Percentiles rank a stretch among this genome's conserved stretches.
Evolutionary conservation across 2,329 filamentous ascomycete genomes (phyloP).

Genomic region (Anthostomella pinea): DNA sequence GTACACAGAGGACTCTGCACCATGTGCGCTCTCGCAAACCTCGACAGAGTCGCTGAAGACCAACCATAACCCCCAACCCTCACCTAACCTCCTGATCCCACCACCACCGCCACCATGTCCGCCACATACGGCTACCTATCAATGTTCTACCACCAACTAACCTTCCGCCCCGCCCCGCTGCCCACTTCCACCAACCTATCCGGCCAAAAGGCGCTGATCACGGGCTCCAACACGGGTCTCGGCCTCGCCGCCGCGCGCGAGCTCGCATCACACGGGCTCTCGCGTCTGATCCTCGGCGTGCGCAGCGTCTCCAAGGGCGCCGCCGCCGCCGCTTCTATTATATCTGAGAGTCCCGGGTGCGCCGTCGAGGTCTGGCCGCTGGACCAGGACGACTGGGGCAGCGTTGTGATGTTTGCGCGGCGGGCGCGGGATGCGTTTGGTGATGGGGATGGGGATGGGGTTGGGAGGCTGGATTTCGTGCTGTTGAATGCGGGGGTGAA

Average conservation of each 20-base stretch:
- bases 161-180: conserved; percentile 3
- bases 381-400: conserved; percentile 16
- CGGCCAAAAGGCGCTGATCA: conserved; percentile 4
- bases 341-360: conserved; percentile 3
- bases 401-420: conserved; percentile 12
- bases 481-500: conserved; percentile 18
- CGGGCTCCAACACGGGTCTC: conserved; percentile 12
- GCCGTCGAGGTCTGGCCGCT: conserved; percentile 14
- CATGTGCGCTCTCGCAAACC: no score
- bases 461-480: conserved; percentile 12
- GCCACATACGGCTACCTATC: no score
- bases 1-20: no score
- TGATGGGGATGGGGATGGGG: no score
- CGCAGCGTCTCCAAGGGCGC: conserved; percentile 9
- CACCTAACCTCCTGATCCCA: no score
- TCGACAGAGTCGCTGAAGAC: no score
- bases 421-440: background rate
- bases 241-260: conserved; percentile 13
- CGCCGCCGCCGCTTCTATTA: conserved; percentile 1
- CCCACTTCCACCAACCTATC: background rate
- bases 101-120: no score
- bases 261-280: conserved; percentile 9
- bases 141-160: no score
- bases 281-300: conserved; percentile 13
- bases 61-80: no score